Percentiles rank a stretch among this genome's conserved stretches.
Conservation (phyloP, 1,284 basidiomycete genomes). For the Nidula niveotomentosa region DNA sequence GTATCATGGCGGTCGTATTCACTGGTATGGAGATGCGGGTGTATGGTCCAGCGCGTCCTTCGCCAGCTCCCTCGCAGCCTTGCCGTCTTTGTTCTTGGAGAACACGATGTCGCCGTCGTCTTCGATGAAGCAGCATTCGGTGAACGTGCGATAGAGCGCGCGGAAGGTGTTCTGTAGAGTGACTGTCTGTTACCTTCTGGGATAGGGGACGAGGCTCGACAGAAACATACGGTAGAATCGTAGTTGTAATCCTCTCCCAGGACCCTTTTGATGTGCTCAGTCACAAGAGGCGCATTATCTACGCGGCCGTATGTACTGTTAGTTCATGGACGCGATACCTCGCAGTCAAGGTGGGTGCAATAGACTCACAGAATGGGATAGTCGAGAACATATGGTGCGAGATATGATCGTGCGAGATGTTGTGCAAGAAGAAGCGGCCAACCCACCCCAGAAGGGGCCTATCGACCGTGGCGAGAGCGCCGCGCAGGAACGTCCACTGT, state of each 20-base stretch:
- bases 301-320: conserved; percentile 3
- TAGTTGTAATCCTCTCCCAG: conserved; percentile 52
- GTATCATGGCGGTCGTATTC: too few species aligned
- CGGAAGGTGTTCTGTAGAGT: conserved; percentile 33
- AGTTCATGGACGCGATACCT: conserved; percentile 12
- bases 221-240: conserved; percentile 40
- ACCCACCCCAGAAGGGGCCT: conserved; percentile 57
- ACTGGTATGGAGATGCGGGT: too few species aligned
- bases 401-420: conserved; percentile 45
- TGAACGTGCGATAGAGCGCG: conserved; percentile 48
- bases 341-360: conserved; percentile 23
- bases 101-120: conserved; percentile 74
- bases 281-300: conserved; percentile 44
- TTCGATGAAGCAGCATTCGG: conserved; percentile 68
- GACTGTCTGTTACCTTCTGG: conserved; percentile 2
- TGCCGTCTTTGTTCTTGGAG: conserved; percentile 70
- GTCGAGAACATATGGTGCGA: conserved; percentile 42
- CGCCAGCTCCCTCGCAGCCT: conserved; percentile 34
- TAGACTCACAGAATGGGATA: conserved; percentile 42
- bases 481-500: conserved; percentile 57
- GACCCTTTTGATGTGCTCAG: conserved; percentile 43
- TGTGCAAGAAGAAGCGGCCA: conserved; percentile 56
- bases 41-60: too few species aligned
- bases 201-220: conserved; percentile 1
- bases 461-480: conserved; percentile 58